Percentiles rank a stretch among this genome's conserved stretches.
These are phyloP conservation scores for Sarcodon aspratus DNA, from an alignment of 768 basidiomycete genomes.

Conservation along the genomic window DNA sequence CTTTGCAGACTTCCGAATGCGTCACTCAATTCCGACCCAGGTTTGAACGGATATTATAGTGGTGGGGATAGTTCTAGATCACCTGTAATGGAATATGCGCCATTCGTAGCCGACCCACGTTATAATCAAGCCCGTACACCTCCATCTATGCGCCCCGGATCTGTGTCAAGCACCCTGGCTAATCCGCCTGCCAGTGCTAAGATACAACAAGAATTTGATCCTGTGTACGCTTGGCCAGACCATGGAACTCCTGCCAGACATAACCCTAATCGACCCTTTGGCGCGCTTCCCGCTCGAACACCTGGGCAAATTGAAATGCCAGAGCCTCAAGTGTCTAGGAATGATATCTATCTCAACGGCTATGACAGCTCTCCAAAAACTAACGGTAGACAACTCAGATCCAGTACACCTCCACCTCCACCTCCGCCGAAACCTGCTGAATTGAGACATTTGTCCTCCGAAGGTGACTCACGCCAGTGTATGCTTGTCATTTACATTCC, in stretches of 20 bases:
- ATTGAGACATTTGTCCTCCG: too few relatives aligned
- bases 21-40: neutral
- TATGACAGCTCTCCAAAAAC: too few relatives aligned
- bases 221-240: neutral
- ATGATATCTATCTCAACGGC: neutral
- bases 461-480: too few relatives aligned
- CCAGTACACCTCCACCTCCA: too few relatives aligned
- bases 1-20: neutral
- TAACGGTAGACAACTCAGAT: too few relatives aligned
- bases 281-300: neutral
- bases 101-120: slow-evolving; percentile 6
- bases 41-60: neutral
- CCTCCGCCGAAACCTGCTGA: too few relatives aligned
- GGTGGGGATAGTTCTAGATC: neutral
- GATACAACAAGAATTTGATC: neutral
- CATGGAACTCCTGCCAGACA: neutral
- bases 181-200: too few relatives aligned
- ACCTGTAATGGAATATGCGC: neutral
- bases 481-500: too few relatives aligned
- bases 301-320: neutral
- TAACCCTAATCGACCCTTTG: neutral
- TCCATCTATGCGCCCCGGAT: neutral
- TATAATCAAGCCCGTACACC: slow-evolving; percentile 9
- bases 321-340: neutral
- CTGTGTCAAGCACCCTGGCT: neutral